Conservation (phyloP, 2,329 filamentous ascomycete genomes). For the Mycosphaerella sp. region DNA sequence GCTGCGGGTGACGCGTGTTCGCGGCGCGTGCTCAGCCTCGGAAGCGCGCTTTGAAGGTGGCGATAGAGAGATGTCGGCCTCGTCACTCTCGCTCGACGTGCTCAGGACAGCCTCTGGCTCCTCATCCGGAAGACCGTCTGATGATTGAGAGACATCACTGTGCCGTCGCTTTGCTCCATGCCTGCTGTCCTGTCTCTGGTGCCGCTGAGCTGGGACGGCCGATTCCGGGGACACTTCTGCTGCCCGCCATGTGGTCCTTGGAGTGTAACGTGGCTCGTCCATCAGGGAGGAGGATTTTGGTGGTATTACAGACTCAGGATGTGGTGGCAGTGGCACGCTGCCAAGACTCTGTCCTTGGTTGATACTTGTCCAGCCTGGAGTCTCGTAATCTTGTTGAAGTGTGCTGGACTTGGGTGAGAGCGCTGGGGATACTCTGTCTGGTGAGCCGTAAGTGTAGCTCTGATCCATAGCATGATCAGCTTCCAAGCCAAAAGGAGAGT, state of each 20-base stretch:
- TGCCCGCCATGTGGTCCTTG: slow-evolving; percentile 20
- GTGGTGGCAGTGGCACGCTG: background rate
- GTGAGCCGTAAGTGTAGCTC: slow-evolving; percentile 13
- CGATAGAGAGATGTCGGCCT: slow-evolving; percentile 14
- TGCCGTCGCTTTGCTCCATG: slow-evolving; percentile 13
- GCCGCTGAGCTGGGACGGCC: background rate
- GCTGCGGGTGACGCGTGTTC: background rate
- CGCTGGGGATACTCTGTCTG: slow-evolving; percentile 17
- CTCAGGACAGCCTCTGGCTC: slow-evolving; percentile 3
- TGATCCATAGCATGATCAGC: slow-evolving; percentile 10
- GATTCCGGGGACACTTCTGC: slow-evolving; percentile 7
- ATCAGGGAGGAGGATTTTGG: slow-evolving; percentile 16
- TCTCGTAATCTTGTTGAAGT: background rate
- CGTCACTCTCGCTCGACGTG: slow-evolving; percentile 19
- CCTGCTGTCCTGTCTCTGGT: background rate
- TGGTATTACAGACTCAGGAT: slow-evolving; percentile 10
- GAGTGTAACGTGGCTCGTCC: slow-evolving; percentile 18
- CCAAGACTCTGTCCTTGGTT: background rate
- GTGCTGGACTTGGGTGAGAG: slow-evolving; percentile 29
- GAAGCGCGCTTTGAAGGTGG: slow-evolving; percentile 3
- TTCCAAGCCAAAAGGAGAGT: slow-evolving; percentile 25
- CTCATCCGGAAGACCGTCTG: slow-evolving; percentile 7
- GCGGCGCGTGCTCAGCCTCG: background rate
- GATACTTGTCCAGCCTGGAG: background rate
- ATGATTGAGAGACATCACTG: slow-evolving; percentile 5